These are phyloP conservation scores for Leccinum idahoense DNA, from an alignment of 1,284 basidiomycete genomes.

Conservation along the genomic window DNA sequence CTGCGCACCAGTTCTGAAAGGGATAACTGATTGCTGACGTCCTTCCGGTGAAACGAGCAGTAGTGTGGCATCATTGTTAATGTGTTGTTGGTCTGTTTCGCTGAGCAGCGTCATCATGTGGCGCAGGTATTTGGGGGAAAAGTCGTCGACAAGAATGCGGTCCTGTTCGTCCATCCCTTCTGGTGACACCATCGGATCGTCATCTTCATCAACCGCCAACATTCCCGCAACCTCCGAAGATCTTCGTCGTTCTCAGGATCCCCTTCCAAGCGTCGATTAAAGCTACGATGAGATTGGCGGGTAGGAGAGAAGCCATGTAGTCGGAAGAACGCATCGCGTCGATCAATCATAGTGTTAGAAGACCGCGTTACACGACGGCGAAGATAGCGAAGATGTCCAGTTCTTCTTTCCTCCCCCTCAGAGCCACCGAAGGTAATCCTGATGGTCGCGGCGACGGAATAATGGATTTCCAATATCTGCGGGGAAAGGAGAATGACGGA, in stretches of 20 bases:
- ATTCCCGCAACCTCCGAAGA: slow-evolving; percentile 45
- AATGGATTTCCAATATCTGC: slow-evolving; percentile 61
- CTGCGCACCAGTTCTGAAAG: slow-evolving; percentile 33
- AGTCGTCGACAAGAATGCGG: slow-evolving; percentile 67
- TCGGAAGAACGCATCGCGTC: slow-evolving; percentile 42
- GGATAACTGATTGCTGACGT: slow-evolving; percentile 32
- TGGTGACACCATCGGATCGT: slow-evolving; percentile 51
- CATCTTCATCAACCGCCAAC: slow-evolving; percentile 71
- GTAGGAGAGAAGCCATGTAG: slow-evolving; percentile 24
- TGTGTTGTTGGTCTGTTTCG: slow-evolving; percentile 39
- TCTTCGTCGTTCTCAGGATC: slow-evolving; percentile 37
- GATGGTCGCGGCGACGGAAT: slow-evolving; percentile 34
- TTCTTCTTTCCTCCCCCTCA: slow-evolving; percentile 29
- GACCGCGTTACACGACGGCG: slow-evolving; percentile 78
- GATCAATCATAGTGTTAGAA: slow-evolving; percentile 76
- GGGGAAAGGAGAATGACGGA: slow-evolving; percentile 42
- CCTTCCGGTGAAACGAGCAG: slow-evolving; percentile 35
- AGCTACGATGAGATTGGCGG: slow-evolving; percentile 7
- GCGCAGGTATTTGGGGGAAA: slow-evolving; percentile 53
- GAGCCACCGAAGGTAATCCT: slow-evolving; percentile 31
- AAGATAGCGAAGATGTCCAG: slow-evolving; percentile 46
- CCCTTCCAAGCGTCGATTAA: slow-evolving; percentile 21
- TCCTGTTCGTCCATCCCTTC: slow-evolving; percentile 67
- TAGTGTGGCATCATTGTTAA: slow-evolving; percentile 44
- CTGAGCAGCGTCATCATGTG: slow-evolving; percentile 51